Evolutionary conservation across 2,329 filamentous ascomycete genomes (phyloP).

Genomic region (Dothiorella sarmentorum): DNA sequence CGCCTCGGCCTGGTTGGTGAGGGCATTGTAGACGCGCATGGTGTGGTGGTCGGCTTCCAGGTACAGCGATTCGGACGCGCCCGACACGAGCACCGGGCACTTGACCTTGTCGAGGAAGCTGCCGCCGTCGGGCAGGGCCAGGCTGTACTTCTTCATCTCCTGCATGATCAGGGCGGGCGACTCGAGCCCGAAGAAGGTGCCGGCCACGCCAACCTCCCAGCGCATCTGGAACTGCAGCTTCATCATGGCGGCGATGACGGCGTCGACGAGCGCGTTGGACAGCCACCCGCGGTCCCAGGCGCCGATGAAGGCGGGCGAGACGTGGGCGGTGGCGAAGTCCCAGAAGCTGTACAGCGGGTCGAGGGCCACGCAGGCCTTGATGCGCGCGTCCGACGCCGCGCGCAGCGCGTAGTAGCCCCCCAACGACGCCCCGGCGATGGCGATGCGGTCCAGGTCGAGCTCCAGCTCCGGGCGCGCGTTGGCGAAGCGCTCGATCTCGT

Average conservation of each 20-base stretch:
- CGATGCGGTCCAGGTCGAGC: not conserved
- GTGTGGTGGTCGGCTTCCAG: slow-evolving; percentile 44
- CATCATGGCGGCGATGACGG: not conserved
- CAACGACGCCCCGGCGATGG: not conserved
- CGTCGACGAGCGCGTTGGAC: not conserved
- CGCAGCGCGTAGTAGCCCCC: slow-evolving; percentile 4
- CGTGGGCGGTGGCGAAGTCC: not conserved
- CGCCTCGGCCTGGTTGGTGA: not conserved
- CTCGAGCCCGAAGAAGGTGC: not conserved
- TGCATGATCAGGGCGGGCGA: not conserved
- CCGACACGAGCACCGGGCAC: slow-evolving; percentile 46
- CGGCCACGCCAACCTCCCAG: not conserved
- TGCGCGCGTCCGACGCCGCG: not conserved
- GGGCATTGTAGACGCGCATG: slow-evolving; percentile 23
- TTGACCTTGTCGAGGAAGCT: slow-evolving; percentile 44
- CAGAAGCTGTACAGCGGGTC: not conserved
- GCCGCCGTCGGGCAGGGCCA: not conserved
- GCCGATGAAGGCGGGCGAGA: not conserved
- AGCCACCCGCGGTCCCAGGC: not conserved
- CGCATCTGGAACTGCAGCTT: not conserved
- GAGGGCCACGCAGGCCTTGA: not conserved
- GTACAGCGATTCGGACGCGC: slow-evolving; percentile 42
- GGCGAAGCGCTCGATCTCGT: not conserved
- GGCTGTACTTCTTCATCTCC: not conserved
- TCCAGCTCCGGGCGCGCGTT: not conserved